These are phyloP conservation scores for Fusarium nurragi DNA, from an alignment of 2,329 filamentous ascomycete species.

Conservation along the genomic window DNA sequence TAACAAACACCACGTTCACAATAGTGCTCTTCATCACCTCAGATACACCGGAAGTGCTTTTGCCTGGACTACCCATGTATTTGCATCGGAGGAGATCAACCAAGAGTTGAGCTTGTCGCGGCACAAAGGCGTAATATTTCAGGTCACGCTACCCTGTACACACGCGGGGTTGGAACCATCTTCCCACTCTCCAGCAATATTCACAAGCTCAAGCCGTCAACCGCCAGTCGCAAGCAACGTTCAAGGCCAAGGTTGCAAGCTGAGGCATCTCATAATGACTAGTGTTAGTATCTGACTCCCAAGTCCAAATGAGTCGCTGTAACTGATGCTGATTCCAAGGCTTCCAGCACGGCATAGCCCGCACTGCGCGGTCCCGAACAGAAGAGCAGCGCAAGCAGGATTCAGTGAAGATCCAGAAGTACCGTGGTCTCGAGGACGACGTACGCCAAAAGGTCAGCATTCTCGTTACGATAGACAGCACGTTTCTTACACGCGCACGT, in stretches of 20 bases:
- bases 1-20: no score
- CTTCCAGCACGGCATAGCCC: constrained; percentile 82
- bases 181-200: constrained; percentile 4
- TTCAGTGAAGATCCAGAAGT: constrained; percentile 77
- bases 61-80: background rate
- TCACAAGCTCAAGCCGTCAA: constrained; percentile 1
- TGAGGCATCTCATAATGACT: constrained; percentile 31
- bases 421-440: constrained; percentile 74
- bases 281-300: constrained; percentile 30
- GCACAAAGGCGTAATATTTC: background rate
- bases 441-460: constrained; percentile 71
- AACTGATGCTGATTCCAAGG: constrained; percentile 43
- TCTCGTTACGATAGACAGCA: background rate
- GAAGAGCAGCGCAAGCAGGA: constrained; percentile 78
- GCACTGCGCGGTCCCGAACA: constrained; percentile 69
- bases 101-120: background rate
- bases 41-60: background rate
- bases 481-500: constrained; percentile 24
- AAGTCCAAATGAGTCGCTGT: background rate
- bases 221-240: constrained; percentile 1
- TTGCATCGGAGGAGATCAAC: background rate
- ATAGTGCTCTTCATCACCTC: background rate
- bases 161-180: constrained; percentile 2
- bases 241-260: constrained; percentile 1
- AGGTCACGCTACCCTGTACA: constrained; percentile 24